Evolutionary conservation across 2,329 filamentous ascomycete species (phyloP).

Genomic region (Fusarium sp.): DNA sequence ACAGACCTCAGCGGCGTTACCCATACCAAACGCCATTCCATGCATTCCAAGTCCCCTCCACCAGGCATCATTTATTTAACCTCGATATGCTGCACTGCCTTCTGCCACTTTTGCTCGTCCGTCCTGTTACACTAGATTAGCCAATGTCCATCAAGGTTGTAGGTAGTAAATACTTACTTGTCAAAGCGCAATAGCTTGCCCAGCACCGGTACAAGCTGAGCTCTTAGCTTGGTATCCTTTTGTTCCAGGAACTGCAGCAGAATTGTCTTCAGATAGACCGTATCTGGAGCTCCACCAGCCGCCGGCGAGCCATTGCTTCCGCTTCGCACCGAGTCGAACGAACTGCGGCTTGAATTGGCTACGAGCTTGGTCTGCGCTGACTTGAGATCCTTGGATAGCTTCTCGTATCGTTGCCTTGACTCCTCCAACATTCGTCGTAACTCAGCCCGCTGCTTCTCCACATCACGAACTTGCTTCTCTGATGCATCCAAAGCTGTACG

Average conservation of each 20-base stretch:
- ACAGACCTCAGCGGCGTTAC: constrained; percentile 10
- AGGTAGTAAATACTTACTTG: constrained; percentile 64
- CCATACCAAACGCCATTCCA: constrained; percentile 32
- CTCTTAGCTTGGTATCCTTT: constrained; percentile 79
- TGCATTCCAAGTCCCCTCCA: constrained; percentile 8
- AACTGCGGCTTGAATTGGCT: constrained; percentile 59
- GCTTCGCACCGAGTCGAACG: constrained; percentile 53
- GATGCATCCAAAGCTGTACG: constrained; percentile 86
- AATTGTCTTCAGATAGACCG: constrained; percentile 82
- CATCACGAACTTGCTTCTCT: constrained; percentile 84
- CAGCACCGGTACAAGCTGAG: constrained; percentile 81
- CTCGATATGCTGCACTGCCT: constrained; percentile 71
- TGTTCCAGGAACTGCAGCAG: constrained; percentile 84
- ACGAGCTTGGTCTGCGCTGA: constrained; percentile 61
- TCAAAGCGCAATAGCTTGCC: constrained; percentile 82
- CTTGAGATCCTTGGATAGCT: constrained; percentile 76
- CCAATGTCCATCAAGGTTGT: not conserved
- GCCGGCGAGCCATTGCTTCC: constrained; percentile 47
- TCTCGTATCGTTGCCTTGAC: constrained; percentile 80
- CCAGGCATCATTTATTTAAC: constrained; percentile 45
- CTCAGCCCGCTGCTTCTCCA: constrained; percentile 84
- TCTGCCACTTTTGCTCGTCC: constrained; percentile 89
- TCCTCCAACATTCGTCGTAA: constrained; percentile 83
- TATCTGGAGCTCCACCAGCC: constrained; percentile 55
- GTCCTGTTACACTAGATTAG: constrained; percentile 48